phyloP scores from a whole-genome alignment of 2,329 filamentous ascomycete genomes.

The Aspergillus udagawae region DNA sequence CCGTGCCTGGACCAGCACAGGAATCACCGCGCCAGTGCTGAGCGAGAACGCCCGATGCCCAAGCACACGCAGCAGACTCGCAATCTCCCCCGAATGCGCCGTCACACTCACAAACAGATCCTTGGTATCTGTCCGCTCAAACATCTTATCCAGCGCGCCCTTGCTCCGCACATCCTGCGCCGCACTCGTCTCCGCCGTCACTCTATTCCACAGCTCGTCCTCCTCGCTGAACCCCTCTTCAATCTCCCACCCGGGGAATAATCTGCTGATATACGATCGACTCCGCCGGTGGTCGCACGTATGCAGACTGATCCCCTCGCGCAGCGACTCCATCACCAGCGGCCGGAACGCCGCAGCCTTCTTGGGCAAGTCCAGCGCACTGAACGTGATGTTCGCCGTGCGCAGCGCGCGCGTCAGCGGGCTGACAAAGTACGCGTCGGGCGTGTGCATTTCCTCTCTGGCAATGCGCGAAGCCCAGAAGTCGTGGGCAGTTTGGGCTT shows the following conservation, averaged over 20 bases:
- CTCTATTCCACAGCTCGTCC: conserved; percentile 52
- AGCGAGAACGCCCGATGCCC: conserved; percentile 45
- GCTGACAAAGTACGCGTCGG: conserved; percentile 52
- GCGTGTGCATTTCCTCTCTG: conserved; percentile 47
- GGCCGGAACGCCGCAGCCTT: conserved; percentile 41
- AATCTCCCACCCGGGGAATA: conserved; percentile 49
- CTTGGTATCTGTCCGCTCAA: conserved; percentile 33
- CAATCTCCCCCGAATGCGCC: conserved; percentile 56
- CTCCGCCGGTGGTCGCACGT: conserved; percentile 56
- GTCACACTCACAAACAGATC: conserved; percentile 52
- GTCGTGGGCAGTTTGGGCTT: conserved; percentile 44
- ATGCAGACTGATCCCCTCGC: conserved; percentile 57
- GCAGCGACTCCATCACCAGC: conserved; percentile 53
- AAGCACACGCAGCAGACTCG: conserved; percentile 44
- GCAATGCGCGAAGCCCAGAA: conserved; percentile 49
- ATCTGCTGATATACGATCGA: conserved; percentile 43
- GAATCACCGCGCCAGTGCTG: conserved; percentile 48
- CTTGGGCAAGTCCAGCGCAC: no score
- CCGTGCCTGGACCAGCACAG: conserved; percentile 47
- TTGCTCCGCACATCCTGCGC: conserved; percentile 46
- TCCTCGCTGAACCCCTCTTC: conserved; percentile 51
- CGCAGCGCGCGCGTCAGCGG: conserved; percentile 55
- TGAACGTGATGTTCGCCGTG: conserved; percentile 54
- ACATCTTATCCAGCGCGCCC: conserved; percentile 50
- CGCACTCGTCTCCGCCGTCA: conserved; percentile 45